A percentile compares a stretch with the other conserved stretches of the same genome.
Evolutionary conservation across 805 yeast genomes (phyloP).

Genomic region (Candida insectalens): DNA sequence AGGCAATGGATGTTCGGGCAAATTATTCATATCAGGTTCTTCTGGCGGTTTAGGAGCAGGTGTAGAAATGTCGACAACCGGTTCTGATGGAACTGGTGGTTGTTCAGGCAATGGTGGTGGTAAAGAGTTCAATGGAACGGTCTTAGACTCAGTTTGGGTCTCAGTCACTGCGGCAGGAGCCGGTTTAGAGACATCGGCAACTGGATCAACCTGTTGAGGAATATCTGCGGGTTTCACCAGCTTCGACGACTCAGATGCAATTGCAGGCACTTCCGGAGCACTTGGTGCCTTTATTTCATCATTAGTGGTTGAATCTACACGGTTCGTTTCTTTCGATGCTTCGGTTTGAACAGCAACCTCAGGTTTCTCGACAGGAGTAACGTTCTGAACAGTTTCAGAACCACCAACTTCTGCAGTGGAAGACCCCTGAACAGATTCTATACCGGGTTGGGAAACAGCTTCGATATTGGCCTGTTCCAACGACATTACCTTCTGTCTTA

Average conservation of each 20-base stretch:
- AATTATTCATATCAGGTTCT: slow-evolving; percentile 64
- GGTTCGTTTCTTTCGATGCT: slow-evolving; percentile 2
- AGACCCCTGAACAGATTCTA: neutral
- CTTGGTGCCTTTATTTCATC: neutral
- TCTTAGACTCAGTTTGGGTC: neutral
- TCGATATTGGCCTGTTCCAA: slow-evolving; percentile 13
- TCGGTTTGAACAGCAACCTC: slow-evolving; percentile 7
- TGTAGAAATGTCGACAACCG: slow-evolving; percentile 19
- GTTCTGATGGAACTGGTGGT: neutral
- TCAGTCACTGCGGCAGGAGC: neutral
- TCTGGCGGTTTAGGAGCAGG: slow-evolving; percentile 73
- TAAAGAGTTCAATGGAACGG: neutral
- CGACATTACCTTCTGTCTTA: slow-evolving; percentile 19
- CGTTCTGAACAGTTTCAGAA: too few relatives aligned
- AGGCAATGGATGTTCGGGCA: slow-evolving; percentile 62
- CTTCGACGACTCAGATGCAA: too few relatives aligned
- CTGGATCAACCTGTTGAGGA: neutral
- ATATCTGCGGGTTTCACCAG: too few relatives aligned
- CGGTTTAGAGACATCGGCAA: neutral
- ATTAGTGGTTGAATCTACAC: neutral
- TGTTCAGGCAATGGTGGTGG: neutral
- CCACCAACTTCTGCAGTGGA: neutral
- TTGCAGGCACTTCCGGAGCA: too few relatives aligned
- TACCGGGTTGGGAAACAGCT: neutral
- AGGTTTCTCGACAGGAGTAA: slow-evolving; percentile 3